A percentile compares a stretch with the other conserved stretches of the same genome.
Evolutionary conservation across 1,284 basidiomycete species (phyloP).

Genomic region (Vanrija pseudolonga): DNA sequence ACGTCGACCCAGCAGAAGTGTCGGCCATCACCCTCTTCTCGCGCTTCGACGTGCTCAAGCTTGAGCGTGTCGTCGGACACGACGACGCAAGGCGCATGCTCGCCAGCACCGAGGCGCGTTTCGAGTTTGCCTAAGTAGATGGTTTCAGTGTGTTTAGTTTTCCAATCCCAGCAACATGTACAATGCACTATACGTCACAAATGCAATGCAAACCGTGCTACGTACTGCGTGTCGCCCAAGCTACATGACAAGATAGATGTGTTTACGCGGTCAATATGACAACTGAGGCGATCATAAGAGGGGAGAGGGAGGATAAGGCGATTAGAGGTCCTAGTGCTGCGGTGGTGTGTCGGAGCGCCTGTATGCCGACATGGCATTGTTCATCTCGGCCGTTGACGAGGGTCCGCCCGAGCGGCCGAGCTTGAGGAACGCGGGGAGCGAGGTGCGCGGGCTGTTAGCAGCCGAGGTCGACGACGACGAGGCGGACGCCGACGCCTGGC

Average conservation of each 20-base stretch:
- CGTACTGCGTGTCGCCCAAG: constrained; percentile 1
- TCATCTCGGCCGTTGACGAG: constrained; percentile 14
- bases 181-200: neutral
- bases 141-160: neutral
- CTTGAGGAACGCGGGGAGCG: constrained; percentile 14
- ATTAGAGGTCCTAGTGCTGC: neutral
- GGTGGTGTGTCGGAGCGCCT: neutral
- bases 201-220: neutral
- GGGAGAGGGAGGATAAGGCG: neutral
- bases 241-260: constrained; percentile 12
- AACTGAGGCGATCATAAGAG: neutral
- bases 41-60: constrained; percentile 78
- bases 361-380: constrained; percentile 9
- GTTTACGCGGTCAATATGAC: no score
- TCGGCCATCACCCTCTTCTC: constrained; percentile 74
- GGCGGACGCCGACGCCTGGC: neutral
- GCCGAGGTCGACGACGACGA: constrained; percentile 2
- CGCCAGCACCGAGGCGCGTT: constrained; percentile 41
- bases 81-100: constrained; percentile 49
- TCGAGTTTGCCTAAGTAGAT: constrained; percentile 40
- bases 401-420: constrained; percentile 5
- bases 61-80: constrained; percentile 72
- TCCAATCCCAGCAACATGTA: neutral
- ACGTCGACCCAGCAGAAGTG: constrained; percentile 66
- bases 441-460: neutral